Base-by-base conservation (phyloP, 108 stramenopile species). In the Poteriospumella lacustris region DNA sequence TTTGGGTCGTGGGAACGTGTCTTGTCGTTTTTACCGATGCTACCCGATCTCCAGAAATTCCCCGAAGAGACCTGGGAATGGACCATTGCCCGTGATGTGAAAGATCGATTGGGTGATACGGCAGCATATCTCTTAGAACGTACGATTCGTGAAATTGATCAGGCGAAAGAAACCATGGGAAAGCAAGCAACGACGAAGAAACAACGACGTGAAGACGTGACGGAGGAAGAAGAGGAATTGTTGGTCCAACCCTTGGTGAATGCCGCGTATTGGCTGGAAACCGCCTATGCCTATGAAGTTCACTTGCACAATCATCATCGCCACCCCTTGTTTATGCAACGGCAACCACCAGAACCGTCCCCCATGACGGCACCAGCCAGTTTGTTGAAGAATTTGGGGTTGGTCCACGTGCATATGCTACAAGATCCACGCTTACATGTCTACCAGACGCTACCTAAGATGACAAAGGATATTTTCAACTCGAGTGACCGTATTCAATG, bases 61-160 rank as follows among this genome's bases (percentile, higher is more conserved):
- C 36, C 70, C 19, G 70, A 73, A 42, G 70, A 42, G 15, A 73
- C 70, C 36, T 73, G 70, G 70, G 70, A 73, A 24, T 73, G 70
- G 70, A 73, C 70, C 36, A 73, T 73, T 26, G 41, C 31, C 5
- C 3, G 70, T 33, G 70, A 73, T 56, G 26, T 12, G 26, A 73
- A 73, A 42, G 70, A 73, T 73, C 70, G 70, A 3, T 9, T 73
- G 33, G 3, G 9, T 19, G 70, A 73, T 5, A 73, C 70, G 38
- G 70, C 12, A 15, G 70, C 70, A 42, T 73, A 52, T 56, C 3
- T 52, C 5, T 31, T 73, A 26, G 36, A 9, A 5, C 26, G 3
- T 39, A 34, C 70, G 33, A 3, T 73, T 19, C 3, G 5, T 3
- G 5, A 26, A 12, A 34, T 31, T 56, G 9, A 26, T 56, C 5